Conservation (phyloP, 148 eudicot genomes). For the Rhododendron simsii region DNA sequence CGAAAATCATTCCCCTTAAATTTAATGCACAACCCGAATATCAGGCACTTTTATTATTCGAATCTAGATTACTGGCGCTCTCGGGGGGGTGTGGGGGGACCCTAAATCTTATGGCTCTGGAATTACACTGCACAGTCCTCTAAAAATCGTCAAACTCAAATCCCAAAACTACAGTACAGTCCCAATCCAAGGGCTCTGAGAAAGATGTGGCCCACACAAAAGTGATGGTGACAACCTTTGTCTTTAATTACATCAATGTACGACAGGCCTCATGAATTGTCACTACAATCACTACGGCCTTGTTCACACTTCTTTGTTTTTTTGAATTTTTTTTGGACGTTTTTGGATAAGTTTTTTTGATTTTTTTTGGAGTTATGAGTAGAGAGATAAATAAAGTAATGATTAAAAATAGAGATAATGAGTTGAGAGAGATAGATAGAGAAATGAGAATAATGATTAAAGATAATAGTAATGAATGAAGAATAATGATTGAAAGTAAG, state of each 20-base stretch:
- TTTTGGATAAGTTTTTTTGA: too few species aligned
- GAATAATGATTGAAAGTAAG: too few species aligned
- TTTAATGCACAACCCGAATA: neutral
- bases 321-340: too few species aligned
- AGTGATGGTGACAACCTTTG: neutral
- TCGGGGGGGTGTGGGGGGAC: too few species aligned
- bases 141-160: neutral
- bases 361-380: too few species aligned
- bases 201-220: neutral
- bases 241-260: neutral
- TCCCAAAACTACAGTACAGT: neutral
- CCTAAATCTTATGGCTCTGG: too few species aligned
- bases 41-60: neutral
- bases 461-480: rapidly evolving
- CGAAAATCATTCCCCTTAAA: too few species aligned
- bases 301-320: too few species aligned
- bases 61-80: neutral
- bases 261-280: neutral
- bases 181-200: neutral
- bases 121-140: neutral
- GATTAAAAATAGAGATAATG: rapidly evolving
- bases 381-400: too few species aligned
- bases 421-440: too few species aligned
- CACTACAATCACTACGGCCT: neutral
- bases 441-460: too few species aligned